Evolutionary conservation across 495 filamentous ascomycete species (phyloP), one percentile per base, ranked within the genome.

Genomic region (Aspergillus saccharolyticus): DNA sequence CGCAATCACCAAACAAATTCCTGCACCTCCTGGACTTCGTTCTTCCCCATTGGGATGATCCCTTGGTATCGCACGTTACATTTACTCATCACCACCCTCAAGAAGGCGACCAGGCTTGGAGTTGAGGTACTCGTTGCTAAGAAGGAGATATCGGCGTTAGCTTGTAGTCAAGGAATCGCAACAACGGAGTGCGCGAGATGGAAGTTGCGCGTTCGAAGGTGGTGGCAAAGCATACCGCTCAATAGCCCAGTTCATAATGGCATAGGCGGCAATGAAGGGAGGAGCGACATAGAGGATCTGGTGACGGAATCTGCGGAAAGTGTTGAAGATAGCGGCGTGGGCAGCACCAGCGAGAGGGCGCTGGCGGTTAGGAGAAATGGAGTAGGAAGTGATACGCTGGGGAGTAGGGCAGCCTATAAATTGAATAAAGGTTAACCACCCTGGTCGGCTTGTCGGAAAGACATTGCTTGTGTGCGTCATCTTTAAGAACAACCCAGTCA

Each of bases 41-140:
- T 18, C 56, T 21, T 54, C 45, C n/a, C 45, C 19, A 8, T 46
- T 10, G 39, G n/a, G 47, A 28, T 28, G n/a, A n/a, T 30, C 47
- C 47, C 47, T 50, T 30, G 22, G 20, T 39, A 25, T 50, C 22
- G 42, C 42, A 21, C 22, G 25, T 51, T 42, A 44, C 51, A 66
- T 73, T 75, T 76, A 78, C 61, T 74, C 70, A 0, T 70, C 68
- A 53, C 57, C 69, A 63, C 63, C 66, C 69, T 73, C 71, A 18
- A 67, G 66, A 53, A 82, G 76, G 58, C 89, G 89, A 45, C 91
- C 91, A 44, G 81, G 79, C 83, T 96, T 96, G 66, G 89, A 94
- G 82, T 95, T 94, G 63, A 94, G 80, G 78, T 86, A 94, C 67
- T 95, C 82, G 78, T 96, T 96, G 72, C 91, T 96, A 55, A 21